phyloP scores from a whole-genome alignment of 2,329 filamentous ascomycete genomes.

The Fusarium circinatum region DNA sequence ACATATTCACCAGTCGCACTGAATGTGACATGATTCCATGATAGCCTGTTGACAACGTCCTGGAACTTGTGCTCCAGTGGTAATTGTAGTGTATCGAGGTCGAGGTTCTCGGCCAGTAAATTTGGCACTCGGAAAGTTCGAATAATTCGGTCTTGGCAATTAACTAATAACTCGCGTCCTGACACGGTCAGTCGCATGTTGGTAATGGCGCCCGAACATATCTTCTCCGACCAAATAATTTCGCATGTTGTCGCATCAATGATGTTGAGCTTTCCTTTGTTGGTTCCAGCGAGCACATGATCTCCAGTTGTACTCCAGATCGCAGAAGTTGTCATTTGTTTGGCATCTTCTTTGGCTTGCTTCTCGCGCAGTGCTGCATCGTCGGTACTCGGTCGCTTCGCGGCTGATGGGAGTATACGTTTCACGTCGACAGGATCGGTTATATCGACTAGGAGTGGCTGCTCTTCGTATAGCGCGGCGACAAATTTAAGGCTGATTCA shows the following conservation, averaged over 20 bases:
- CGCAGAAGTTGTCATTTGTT: conserved; percentile 92
- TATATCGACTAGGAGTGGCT: conserved; percentile 88
- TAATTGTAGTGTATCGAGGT: conserved; percentile 86
- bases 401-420: conserved; percentile 81
- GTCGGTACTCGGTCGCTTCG: conserved; percentile 77
- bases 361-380: conserved; percentile 80
- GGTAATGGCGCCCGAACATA: conserved; percentile 88
- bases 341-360: conserved; percentile 89
- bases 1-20: conserved; percentile 95
- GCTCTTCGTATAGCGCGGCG: conserved; percentile 91
- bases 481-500: conserved; percentile 77
- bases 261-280: conserved; percentile 95
- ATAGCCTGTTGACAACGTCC: conserved; percentile 92
- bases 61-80: conserved; percentile 98
- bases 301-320: conserved; percentile 87
- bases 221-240: conserved; percentile 88
- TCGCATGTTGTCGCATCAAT: conserved; percentile 84
- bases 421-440: conserved; percentile 76
- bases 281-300: conserved; percentile 92
- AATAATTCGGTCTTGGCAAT: conserved; percentile 94
- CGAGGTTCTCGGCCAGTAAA: conserved; percentile 72
- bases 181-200: conserved; percentile 84
- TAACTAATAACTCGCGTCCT: conserved; percentile 88
- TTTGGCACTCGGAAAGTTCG: conserved; percentile 92
- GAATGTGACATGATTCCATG: conserved; percentile 98